phyloP scores from a whole-genome alignment of 192 early-diverging fungal genomes.

The Backusella morwellensis region DNA sequence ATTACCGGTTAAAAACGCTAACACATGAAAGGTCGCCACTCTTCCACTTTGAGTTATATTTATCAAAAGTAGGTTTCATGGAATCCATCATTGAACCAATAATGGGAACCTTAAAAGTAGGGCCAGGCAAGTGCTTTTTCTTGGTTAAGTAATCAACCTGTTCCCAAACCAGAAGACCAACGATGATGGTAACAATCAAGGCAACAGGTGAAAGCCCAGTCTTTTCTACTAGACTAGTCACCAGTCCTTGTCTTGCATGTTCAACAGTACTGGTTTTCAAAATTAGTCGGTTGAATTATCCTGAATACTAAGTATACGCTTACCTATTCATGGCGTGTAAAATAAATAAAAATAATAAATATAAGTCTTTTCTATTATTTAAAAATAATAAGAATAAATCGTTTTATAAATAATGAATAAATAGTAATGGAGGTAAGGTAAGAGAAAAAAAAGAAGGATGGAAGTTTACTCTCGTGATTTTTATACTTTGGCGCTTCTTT shows the following conservation, averaged over 20 bases:
- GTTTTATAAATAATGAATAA: neutral
- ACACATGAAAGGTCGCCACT: constrained; percentile 40
- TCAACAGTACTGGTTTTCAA: neutral
- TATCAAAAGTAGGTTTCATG: constrained; percentile 44
- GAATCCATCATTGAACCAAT: constrained; percentile 43
- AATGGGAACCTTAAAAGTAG: constrained; percentile 35
- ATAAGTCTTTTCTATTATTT: neutral
- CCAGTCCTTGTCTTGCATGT: neutral
- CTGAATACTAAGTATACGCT: neutral
- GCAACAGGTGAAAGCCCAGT: constrained; percentile 21
- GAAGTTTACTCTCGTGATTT: neutral
- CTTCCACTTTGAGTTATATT: constrained; percentile 44
- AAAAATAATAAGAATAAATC: neutral
- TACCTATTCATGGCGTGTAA: neutral
- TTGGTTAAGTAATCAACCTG: constrained; percentile 37
- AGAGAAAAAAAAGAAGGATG: neutral
- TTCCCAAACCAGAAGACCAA: constrained; percentile 34
- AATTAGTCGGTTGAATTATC: neutral
- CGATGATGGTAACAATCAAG: constrained; percentile 18
- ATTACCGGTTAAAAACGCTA: constrained; percentile 42
- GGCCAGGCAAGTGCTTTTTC: constrained; percentile 37
- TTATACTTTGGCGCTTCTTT: neutral
- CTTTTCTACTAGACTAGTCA: neutral
- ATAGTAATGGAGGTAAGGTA: neutral
- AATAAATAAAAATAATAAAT: neutral